phyloP scores from a whole-genome alignment of 2,329 filamentous ascomycete genomes.

The Allantophomopsis lycopodina region DNA sequence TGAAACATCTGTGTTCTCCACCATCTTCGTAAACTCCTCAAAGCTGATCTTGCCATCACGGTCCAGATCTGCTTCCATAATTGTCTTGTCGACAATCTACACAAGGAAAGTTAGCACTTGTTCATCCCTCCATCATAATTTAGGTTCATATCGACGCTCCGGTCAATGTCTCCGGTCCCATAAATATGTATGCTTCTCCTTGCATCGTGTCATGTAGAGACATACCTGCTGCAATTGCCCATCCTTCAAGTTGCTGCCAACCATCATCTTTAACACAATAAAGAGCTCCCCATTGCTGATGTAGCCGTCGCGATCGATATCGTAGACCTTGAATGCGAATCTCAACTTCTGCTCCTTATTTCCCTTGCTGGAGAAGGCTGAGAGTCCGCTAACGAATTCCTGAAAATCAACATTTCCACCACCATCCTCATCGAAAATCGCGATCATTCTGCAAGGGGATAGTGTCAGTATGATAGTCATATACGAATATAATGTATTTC shows the following conservation, averaged over 20 bases:
- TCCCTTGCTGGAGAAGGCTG: slow-evolving; percentile 92
- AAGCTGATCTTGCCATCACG: slow-evolving; percentile 97
- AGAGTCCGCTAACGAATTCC: slow-evolving; percentile 91
- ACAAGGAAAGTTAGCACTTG: too few relatives aligned
- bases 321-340: slow-evolving; percentile 99
- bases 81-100: slow-evolving; percentile 93
- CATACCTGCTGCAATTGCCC: slow-evolving; percentile 78
- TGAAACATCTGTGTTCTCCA: slow-evolving; percentile 78
- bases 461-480: not conserved
- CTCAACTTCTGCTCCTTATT: slow-evolving; percentile 98
- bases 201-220: not conserved
- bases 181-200: too few relatives aligned
- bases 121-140: too few relatives aligned
- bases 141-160: too few relatives aligned
- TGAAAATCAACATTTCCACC: slow-evolving; percentile 97
- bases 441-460: slow-evolving; percentile 64
- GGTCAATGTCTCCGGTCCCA: too few relatives aligned
- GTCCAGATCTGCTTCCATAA: slow-evolving; percentile 97
- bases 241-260: slow-evolving; percentile 97
- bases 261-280: slow-evolving; percentile 99
- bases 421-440: slow-evolving; percentile 97
- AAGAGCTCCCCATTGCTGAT: slow-evolving; percentile 99
- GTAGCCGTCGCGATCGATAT: slow-evolving; percentile 96
- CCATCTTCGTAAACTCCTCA: slow-evolving; percentile 98
- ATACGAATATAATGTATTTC: not conserved